Evolutionary conservation across 2,329 filamentous ascomycete genomes (phyloP).

Genomic region (Monosporascus sp.): DNA sequence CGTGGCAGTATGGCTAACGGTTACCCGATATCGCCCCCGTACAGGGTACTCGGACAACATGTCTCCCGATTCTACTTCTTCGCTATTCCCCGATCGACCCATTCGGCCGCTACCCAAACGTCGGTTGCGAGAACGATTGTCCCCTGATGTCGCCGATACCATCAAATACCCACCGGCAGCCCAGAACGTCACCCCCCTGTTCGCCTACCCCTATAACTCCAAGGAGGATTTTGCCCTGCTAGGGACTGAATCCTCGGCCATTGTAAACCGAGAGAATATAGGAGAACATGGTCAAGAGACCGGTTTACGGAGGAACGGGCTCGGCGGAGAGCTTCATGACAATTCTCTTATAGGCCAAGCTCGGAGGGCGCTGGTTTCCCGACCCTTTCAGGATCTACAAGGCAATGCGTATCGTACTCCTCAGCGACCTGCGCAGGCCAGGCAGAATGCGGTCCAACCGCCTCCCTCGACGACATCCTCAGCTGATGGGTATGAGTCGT

Average conservation of each 20-base stretch:
- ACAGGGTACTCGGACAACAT: conserved; percentile 47
- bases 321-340: conserved; percentile 17
- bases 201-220: conserved; percentile 63
- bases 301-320: conserved; percentile 24
- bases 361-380: conserved; percentile 31
- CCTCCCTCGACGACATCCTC: conserved; percentile 65
- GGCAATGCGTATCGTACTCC: conserved; percentile 37
- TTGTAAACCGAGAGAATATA: conserved; percentile 23
- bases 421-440: conserved; percentile 38
- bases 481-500: conserved; percentile 87
- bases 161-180: conserved; percentile 78
- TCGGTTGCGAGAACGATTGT: conserved; percentile 79
- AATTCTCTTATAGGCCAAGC: conserved; percentile 17
- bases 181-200: conserved; percentile 66
- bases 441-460: conserved; percentile 45
- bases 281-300: conserved; percentile 30
- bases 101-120: conserved; percentile 90
- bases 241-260: conserved; percentile 16
- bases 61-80: conserved; percentile 71
- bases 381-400: conserved; percentile 41
- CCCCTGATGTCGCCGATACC: conserved; percentile 74
- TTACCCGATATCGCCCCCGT: conserved; percentile 15
- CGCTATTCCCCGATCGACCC: conserved; percentile 80
- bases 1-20: conserved; percentile 26
- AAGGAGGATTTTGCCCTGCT: conserved; percentile 41